A percentile compares a stretch with the other conserved stretches of the same genome.
Evolutionary conservation across 495 filamentous ascomycete genomes (phyloP).

Genomic region (Cercophora newfieldiana): DNA sequence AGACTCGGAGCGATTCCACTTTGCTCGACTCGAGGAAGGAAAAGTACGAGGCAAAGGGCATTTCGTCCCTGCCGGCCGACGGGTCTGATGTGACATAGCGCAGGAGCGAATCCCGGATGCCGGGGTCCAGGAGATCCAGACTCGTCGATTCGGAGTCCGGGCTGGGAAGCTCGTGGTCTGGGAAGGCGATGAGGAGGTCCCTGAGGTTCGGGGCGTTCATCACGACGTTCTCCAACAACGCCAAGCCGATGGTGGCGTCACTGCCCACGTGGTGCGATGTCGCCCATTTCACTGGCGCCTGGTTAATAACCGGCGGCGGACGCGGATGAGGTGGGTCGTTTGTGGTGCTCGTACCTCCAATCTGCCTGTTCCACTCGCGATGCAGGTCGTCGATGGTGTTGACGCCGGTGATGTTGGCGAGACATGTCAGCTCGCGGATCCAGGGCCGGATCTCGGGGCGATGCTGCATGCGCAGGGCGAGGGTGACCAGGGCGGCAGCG

Average conservation of each 20-base stretch:
- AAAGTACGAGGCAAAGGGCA: constrained; percentile 19
- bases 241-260: constrained; percentile 21
- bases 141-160: neutral
- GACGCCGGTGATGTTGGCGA: constrained; percentile 28
- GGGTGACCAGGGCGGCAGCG: constrained; percentile 24
- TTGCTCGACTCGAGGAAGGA: constrained; percentile 22
- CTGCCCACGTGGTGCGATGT: neutral
- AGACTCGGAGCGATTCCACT: constrained; percentile 32
- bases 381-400: constrained; percentile 18
- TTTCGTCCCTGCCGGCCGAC: neutral
- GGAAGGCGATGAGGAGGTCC: constrained; percentile 32
- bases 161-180: constrained; percentile 25
- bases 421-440: constrained; percentile 34
- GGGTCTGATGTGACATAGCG: constrained; percentile 15
- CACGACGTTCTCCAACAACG: constrained; percentile 27
- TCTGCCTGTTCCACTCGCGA: constrained; percentile 26
- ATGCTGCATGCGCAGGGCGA: constrained; percentile 22
- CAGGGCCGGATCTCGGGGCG: constrained; percentile 29
- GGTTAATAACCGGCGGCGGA: constrained; percentile 20
- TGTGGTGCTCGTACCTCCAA: constrained; percentile 26
- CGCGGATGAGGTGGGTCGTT: constrained; percentile 5
- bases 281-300: constrained; percentile 23
- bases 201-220: constrained; percentile 27
- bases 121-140: constrained; percentile 16
- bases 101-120: constrained; percentile 20